Evolutionary conservation across 352 stramenopile species (phyloP).

Genomic region (Phytophthora hybrid): DNA sequence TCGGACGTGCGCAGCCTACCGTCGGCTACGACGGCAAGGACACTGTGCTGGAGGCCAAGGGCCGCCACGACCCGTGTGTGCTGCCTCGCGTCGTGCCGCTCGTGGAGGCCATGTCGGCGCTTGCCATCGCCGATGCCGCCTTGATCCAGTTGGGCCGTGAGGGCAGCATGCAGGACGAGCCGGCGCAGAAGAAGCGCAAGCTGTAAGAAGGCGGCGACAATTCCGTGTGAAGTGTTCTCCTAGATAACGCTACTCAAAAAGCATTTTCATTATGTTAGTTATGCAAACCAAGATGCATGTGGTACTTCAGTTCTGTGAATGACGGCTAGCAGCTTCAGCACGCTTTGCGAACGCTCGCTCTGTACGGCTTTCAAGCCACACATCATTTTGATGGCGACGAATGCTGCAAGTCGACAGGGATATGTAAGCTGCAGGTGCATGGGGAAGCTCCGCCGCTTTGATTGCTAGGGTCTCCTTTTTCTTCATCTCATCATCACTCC

Average conservation of each 20-base stretch:
- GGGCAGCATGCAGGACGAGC: slow-evolving; percentile 64
- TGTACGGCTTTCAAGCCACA: not conserved
- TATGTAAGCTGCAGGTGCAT: slow-evolving; percentile 7
- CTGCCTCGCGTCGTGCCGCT: slow-evolving; percentile 97
- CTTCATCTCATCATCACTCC: not conserved
- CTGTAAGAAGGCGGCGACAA: slow-evolving; percentile 33
- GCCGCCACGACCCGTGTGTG: slow-evolving; percentile 98
- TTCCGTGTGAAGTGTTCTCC: slow-evolving; percentile 6
- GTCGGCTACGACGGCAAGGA: slow-evolving; percentile 96
- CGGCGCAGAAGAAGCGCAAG: slow-evolving; percentile 70
- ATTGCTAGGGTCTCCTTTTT: not conserved
- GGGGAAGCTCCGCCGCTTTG: not conserved
- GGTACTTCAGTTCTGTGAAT: too few species aligned
- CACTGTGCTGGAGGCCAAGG: slow-evolving; percentile 97
- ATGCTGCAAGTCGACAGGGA: slow-evolving; percentile 1
- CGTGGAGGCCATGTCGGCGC: slow-evolving; percentile 98
- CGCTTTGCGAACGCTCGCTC: too few species aligned
- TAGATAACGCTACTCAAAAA: slow-evolving; percentile 38
- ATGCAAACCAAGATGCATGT: slow-evolving; percentile 16
- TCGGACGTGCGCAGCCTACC: slow-evolving; percentile 95
- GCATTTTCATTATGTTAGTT: slow-evolving; percentile 39
- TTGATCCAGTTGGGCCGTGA: slow-evolving; percentile 96
- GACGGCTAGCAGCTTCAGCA: too few species aligned
- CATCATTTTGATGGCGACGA: not conserved
- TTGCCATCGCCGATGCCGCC: slow-evolving; percentile 95